phyloP scores from a whole-genome alignment of 176 grass and related monocot species.

The Areca catechu region DNA sequence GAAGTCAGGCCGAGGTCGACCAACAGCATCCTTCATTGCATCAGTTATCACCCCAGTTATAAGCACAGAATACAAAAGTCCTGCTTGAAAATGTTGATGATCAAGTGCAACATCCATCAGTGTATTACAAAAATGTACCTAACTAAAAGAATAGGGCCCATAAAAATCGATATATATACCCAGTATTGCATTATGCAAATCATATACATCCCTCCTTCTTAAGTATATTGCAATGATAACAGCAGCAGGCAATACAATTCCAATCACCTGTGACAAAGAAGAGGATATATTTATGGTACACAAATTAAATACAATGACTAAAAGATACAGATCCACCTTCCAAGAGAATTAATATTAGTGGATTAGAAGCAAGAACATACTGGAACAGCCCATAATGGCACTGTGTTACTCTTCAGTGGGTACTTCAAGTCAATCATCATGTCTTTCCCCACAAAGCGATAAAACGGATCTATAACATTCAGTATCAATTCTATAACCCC shows the following conservation, averaged over 20 bases:
- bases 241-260: conserved; percentile 47
- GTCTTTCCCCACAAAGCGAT: conserved; percentile 64
- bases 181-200: conserved; percentile 91
- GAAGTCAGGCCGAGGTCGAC: conserved; percentile 88
- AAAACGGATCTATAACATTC: conserved; percentile 65
- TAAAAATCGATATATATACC: conserved; percentile 42
- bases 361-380: conserved; percentile 20
- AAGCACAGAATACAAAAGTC: conserved; percentile 85
- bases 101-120: not conserved
- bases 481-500: conserved; percentile 35
- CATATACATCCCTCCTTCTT: conserved; percentile 83
- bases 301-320: conserved; percentile 3
- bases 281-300: conserved; percentile 1
- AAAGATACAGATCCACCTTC: no score
- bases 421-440: conserved; percentile 62
- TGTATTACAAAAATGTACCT: not conserved
- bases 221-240: conserved; percentile 75
- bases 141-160: not conserved
- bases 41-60: conserved; percentile 95
- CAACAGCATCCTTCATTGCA: conserved; percentile 92
- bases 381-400: conserved; percentile 72
- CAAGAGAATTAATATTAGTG: no score
- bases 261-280: conserved; percentile 50
- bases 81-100: conserved; percentile 24
- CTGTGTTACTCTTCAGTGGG: conserved; percentile 52